Evolutionary conservation across 192 early-diverging fungal genomes (phyloP), one percentile per base, ranked within the genome.

Genomic region (Coemansia sp.): DNA sequence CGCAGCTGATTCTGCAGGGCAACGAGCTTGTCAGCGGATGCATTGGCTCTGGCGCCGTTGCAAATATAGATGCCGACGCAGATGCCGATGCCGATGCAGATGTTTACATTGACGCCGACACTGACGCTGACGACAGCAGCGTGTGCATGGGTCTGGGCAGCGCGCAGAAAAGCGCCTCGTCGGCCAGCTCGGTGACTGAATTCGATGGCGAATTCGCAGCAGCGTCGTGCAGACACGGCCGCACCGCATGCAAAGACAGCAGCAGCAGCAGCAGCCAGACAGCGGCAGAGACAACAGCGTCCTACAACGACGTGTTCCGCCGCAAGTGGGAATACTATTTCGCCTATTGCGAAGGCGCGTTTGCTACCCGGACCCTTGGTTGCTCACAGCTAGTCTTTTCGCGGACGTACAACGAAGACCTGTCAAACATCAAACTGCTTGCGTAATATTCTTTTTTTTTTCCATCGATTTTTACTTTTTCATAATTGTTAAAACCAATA

Each of bases 241-340:
- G 43, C 43, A 33, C 15, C 28, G 34, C 56, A 32, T 15, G 58
- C 5, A 48, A 43, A 39, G 70, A 67, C n/a, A 14, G 22, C 56
- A 64, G 56, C 62, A 60, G 43, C 65, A 8, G 36, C 36, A 39
- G 61, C 43, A 48, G 22, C 62, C n/a, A n/a, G n/a, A n/a, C n/a
- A 54, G 48, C 48, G 3, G 62, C 62, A 33, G 22, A 11, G 43
- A n/a, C n/a, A 39, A 8, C 38, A 8, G 38, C 38, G 38, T 39
- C 38, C 38, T 39, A 39, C 38, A 39, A 39, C 66, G 75, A 83
- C 35, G 85, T 86, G 56, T 93, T 93, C 67, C 84, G 83, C 66
- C 84, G 90, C 65, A 91, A 90, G 73, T 93, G 88, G 87, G 90
- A 91, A 70, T 93, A 86, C 72, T 93, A 93, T 76, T 93, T 93